Conservation (phyloP, 768 basidiomycete species). For the Phanerodontia chrysosporium region DNA sequence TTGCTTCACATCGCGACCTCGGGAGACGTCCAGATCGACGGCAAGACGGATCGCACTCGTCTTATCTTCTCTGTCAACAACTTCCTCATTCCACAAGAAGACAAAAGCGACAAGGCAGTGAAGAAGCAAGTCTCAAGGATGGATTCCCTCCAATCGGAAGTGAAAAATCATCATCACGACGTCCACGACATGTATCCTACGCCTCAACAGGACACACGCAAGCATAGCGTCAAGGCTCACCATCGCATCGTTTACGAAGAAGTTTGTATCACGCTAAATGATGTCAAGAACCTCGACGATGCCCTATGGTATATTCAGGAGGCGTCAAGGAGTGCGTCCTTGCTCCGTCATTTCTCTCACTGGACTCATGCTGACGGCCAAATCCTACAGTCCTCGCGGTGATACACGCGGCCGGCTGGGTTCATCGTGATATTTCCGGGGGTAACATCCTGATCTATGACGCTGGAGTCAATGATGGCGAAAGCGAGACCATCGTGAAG, state of each 20-base stretch:
- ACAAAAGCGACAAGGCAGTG: too few species aligned
- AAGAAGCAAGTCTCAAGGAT: too few species aligned
- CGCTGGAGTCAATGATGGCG: neutral
- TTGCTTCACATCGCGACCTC: too few species aligned
- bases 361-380: too few species aligned
- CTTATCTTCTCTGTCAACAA: too few species aligned
- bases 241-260: neutral
- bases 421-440: neutral
- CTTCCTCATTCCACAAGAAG: too few species aligned
- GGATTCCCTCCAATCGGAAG: too few species aligned
- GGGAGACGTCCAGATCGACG: neutral
- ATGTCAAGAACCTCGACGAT: neutral
- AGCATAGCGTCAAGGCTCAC: neutral
- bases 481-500: neutral
- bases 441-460: neutral
- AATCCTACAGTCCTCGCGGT: neutral
- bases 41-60: too few species aligned
- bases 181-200: too few species aligned
- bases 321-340: neutral
- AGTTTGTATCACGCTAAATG: neutral
- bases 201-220: too few species aligned
- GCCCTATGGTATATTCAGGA: neutral
- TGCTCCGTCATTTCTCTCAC: too few species aligned
- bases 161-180: too few species aligned
- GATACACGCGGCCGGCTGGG: neutral